Percentiles rank a stretch among this genome's conserved stretches.
These are phyloP conservation scores for Cyberlindnera maclurae DNA, from an alignment of 805 yeast genomes.

Conservation along the genomic window DNA sequence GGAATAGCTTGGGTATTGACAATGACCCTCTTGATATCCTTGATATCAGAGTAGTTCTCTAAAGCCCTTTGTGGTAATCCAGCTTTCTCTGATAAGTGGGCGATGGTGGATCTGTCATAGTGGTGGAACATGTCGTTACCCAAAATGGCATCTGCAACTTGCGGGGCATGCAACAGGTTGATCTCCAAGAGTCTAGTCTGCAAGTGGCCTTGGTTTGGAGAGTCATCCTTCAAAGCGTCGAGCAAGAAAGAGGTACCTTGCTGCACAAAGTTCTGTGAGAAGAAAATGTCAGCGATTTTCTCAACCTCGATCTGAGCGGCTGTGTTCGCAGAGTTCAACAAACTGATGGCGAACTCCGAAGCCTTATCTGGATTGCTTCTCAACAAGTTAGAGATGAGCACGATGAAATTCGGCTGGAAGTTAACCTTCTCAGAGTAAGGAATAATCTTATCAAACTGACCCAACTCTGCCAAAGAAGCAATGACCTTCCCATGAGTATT, in stretches of 20 bases:
- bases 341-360: slow-evolving; percentile 89
- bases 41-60: slow-evolving; percentile 90
- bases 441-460: slow-evolving; percentile 91
- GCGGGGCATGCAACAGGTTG: slow-evolving; percentile 93
- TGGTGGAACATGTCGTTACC: slow-evolving; percentile 95
- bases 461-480: slow-evolving; percentile 85
- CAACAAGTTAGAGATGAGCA: slow-evolving; percentile 81
- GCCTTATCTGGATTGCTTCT: slow-evolving; percentile 97
- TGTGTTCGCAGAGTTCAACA: slow-evolving; percentile 57
- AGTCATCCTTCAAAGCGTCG: slow-evolving; percentile 90
- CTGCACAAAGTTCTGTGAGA: slow-evolving; percentile 89
- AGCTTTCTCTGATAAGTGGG: slow-evolving; percentile 90
- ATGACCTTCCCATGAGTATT: slow-evolving; percentile 84
- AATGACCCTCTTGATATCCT: slow-evolving; percentile 91
- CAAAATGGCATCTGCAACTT: slow-evolving; percentile 97
- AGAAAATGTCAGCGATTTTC: slow-evolving; percentile 85
- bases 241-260: slow-evolving; percentile 96
- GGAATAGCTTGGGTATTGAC: slow-evolving; percentile 82
- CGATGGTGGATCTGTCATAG: slow-evolving; percentile 90
- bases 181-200: slow-evolving; percentile 93
- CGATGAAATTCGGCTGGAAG: slow-evolving; percentile 84
- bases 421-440: slow-evolving; percentile 90
- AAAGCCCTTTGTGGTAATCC: slow-evolving; percentile 93
- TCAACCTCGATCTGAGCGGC: slow-evolving; percentile 66
- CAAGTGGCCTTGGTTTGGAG: slow-evolving; percentile 90